Evolutionary conservation across 2,329 filamentous ascomycete species (phyloP).

Genomic region (Sporothrix protearum): DNA sequence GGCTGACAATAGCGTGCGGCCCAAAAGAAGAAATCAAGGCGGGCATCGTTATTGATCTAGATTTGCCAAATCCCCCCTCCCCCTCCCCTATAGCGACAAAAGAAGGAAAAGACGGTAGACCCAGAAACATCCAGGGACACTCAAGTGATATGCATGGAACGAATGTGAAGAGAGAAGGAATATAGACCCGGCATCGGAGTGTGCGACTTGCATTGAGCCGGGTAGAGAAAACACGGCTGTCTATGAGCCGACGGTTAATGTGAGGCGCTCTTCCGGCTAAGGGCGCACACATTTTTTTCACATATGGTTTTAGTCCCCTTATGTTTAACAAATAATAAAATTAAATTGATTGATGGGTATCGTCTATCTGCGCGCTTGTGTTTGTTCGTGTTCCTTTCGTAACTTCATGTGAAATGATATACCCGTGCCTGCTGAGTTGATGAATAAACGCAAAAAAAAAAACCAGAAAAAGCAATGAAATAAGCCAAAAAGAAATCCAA

Average conservation of each 20-base stretch:
- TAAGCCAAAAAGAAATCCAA: not conserved
- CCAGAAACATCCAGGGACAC: not conserved
- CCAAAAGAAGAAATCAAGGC: not conserved
- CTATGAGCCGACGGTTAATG: not conserved
- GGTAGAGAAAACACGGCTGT: not conserved
- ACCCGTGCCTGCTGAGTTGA: not conserved
- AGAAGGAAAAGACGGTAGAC: conserved; percentile 8
- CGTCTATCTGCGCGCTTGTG: not conserved
- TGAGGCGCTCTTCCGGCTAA: not conserved
- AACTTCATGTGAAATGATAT: not conserved
- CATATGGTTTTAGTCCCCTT: not conserved
- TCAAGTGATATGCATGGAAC: no score
- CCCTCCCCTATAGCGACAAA: not conserved
- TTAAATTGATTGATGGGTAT: not conserved
- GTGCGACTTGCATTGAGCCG: not conserved
- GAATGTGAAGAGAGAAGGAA: not conserved
- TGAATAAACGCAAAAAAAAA: not conserved
- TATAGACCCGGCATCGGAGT: not conserved
- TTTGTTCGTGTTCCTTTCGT: not conserved
- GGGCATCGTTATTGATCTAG: not conserved
- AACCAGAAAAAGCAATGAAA: not conserved
- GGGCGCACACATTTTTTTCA: not conserved
- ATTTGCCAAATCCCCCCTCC: not conserved
- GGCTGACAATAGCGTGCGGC: not conserved
- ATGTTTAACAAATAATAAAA: no score